phyloP scores from a whole-genome alignment of 352 stramenopile species.

The Peronospora belbahrii region DNA sequence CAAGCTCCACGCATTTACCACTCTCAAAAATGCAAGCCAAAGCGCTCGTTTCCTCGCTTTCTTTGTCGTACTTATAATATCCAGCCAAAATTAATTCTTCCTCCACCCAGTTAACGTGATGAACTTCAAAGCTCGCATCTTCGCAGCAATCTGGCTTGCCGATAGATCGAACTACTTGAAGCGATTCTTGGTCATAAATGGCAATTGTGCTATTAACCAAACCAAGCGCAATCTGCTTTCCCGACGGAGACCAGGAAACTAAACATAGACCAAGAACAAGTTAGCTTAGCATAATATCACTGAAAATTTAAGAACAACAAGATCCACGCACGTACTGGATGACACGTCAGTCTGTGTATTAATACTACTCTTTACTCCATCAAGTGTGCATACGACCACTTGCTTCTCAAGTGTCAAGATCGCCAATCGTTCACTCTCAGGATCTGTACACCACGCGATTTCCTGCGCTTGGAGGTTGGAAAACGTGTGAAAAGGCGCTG shows the following conservation, averaged over 20 bases:
- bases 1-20: conserved; percentile 38
- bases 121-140: conserved; percentile 28
- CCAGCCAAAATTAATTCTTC: conserved; percentile 55
- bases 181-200: conserved; percentile 25
- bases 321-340: conserved; percentile 13
- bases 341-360: conserved; percentile 12
- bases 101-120: conserved; percentile 73
- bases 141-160: conserved; percentile 30
- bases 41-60: conserved; percentile 45
- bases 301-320: not conserved
- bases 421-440: conserved; percentile 21
- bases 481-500: conserved; percentile 34
- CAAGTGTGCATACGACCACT: conserved; percentile 33
- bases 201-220: conserved; percentile 27
- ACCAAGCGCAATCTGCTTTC: conserved; percentile 39
- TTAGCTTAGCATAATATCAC: not conserved
- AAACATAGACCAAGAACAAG: not conserved
- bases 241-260: conserved; percentile 47
- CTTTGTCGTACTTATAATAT: conserved; percentile 45
- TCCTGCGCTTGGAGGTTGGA: conserved; percentile 33
- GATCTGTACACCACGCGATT: conserved; percentile 37
- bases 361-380: conserved; percentile 19
- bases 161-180: conserved; percentile 31
- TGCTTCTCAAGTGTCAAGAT: conserved; percentile 38
- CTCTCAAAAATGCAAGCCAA: conserved; percentile 53